Evolutionary conservation across 2,329 filamentous ascomycete species (phyloP).

Genomic region (Coleophoma eucalyptorum): DNA sequence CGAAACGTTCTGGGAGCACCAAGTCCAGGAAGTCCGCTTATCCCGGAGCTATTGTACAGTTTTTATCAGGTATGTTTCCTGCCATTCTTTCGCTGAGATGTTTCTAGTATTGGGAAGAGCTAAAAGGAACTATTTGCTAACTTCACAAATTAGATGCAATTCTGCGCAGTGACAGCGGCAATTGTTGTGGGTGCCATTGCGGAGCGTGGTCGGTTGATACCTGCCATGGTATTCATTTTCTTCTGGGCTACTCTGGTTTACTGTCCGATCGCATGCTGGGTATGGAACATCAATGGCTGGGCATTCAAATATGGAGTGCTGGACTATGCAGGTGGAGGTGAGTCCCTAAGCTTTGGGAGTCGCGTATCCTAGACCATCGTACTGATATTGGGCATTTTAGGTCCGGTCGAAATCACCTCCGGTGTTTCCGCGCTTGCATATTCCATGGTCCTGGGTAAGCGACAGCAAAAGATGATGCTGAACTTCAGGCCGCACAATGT

Average conservation of each 20-base stretch:
- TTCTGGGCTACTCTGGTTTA: constrained; percentile 95
- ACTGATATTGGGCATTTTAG: no score
- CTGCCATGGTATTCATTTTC: constrained; percentile 90
- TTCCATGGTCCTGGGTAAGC: constrained; percentile 85
- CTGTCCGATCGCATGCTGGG: constrained; percentile 92
- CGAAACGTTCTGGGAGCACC: constrained; percentile 75
- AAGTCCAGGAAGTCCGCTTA: constrained; percentile 79
- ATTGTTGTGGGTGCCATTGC: constrained; percentile 87
- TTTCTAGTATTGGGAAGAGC: no score
- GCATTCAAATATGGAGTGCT: constrained; percentile 81
- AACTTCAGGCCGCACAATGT: constrained; percentile 99
- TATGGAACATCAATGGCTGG: constrained; percentile 91
- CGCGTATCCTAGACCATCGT: no score
- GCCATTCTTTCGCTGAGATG: background rate
- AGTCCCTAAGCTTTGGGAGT: no score
- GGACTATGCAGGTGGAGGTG: constrained; percentile 82
- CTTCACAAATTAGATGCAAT: constrained; percentile 71
- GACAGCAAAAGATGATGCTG: constrained; percentile 97
- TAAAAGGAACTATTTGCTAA: no score
- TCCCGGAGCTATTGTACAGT: constrained; percentile 83
- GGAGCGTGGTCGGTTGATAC: constrained; percentile 84
- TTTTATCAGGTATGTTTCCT: constrained; percentile 70
- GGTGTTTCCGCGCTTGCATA: constrained; percentile 88
- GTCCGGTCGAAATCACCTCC: constrained; percentile 90
- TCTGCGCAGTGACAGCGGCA: constrained; percentile 84